Percentiles rank a stretch among this genome's conserved stretches.
phyloP scores from a whole-genome alignment of 495 filamentous ascomycete species.

The Penicillium longicatenatum region DNA sequence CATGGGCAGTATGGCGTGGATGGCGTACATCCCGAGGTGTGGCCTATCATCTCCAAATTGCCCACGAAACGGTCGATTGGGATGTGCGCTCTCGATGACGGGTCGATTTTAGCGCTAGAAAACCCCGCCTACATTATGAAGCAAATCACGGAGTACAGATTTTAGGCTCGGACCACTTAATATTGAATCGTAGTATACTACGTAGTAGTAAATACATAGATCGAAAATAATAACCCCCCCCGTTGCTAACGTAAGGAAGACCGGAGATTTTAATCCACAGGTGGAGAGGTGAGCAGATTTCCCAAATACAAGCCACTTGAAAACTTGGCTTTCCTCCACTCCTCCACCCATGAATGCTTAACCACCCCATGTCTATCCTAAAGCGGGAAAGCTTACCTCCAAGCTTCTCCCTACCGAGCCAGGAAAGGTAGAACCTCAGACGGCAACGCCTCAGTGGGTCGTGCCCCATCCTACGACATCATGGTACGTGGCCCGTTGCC shows the following conservation, averaged over 20 bases:
- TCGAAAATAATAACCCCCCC: too few species aligned
- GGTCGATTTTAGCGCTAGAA: too few species aligned
- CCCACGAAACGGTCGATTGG: too few species aligned
- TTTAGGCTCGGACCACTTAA: too few species aligned
- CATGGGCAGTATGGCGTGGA: too few species aligned
- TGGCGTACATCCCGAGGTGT: too few species aligned
- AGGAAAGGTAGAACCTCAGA: slow-evolving; percentile 1
- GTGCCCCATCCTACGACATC: slow-evolving; percentile 7
- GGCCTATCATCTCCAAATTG: too few species aligned
- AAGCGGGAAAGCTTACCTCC: slow-evolving; percentile 9
- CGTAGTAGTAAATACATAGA: too few species aligned
- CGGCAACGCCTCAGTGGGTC: slow-evolving; percentile 6
- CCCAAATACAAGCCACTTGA: neutral
- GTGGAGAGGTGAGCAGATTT: neutral
- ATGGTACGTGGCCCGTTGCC: slow-evolving; percentile 27
- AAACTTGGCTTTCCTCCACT: slow-evolving; percentile 15
- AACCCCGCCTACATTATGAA: too few species aligned
- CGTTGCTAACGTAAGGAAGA: neutral
- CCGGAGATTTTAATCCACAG: neutral
- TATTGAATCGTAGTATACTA: too few species aligned
- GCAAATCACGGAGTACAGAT: too few species aligned
- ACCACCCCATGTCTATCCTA: slow-evolving; percentile 7
- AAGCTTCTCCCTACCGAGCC: slow-evolving; percentile 15
- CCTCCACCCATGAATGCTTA: slow-evolving; percentile 16
- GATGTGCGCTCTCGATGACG: too few species aligned